Evolutionary conservation across 305 asterid species (phyloP).

Genomic region (Andrographis paniculata): DNA sequence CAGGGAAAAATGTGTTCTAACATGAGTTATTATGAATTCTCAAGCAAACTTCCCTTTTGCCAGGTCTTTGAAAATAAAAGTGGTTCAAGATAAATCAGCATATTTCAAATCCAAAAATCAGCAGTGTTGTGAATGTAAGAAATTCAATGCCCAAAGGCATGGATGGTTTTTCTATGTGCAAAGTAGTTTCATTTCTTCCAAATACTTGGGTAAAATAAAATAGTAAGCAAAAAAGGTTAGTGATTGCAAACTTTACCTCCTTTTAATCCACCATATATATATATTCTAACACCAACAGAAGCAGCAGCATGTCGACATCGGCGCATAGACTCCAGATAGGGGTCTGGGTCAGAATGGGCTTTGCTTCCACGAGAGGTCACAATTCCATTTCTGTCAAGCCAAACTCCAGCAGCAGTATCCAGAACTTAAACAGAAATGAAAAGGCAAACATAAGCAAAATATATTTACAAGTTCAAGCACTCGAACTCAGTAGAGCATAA

Average conservation of each 20-base stretch:
- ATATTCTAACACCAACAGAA: constrained; percentile 85
- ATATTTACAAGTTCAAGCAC: constrained; percentile 12
- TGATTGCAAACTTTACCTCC: constrained; percentile 54
- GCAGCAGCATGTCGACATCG: constrained; percentile 99
- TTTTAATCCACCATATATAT: constrained; percentile 82
- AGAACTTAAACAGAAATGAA: constrained; percentile 49
- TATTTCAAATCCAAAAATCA: constrained; percentile 3
- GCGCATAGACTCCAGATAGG: constrained; percentile 75
- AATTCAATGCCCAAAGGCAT: constrained; percentile 15
- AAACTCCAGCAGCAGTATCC: constrained; percentile 99
- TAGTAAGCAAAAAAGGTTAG: constrained; percentile 12
- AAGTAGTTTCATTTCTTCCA: constrained; percentile 4
- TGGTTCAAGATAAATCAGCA: constrained; percentile 7
- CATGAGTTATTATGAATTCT: background rate
- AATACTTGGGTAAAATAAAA: constrained; percentile 8
- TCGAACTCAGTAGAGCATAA: constrained; percentile 20
- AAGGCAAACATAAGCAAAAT: constrained; percentile 14
- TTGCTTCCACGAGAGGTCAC: constrained; percentile 78
- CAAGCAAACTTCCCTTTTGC: background rate
- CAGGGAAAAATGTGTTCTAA: background rate
- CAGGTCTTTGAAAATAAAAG: background rate
- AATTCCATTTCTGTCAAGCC: constrained; percentile 89
- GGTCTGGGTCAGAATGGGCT: constrained; percentile 53
- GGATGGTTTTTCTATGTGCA: constrained; percentile 10
- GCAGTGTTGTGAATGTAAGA: constrained; percentile 10